Percentiles rank a stretch among this genome's conserved stretches.
phyloP scores from a whole-genome alignment of 2,329 filamentous ascomycete genomes.

The Fusarium sp. region DNA sequence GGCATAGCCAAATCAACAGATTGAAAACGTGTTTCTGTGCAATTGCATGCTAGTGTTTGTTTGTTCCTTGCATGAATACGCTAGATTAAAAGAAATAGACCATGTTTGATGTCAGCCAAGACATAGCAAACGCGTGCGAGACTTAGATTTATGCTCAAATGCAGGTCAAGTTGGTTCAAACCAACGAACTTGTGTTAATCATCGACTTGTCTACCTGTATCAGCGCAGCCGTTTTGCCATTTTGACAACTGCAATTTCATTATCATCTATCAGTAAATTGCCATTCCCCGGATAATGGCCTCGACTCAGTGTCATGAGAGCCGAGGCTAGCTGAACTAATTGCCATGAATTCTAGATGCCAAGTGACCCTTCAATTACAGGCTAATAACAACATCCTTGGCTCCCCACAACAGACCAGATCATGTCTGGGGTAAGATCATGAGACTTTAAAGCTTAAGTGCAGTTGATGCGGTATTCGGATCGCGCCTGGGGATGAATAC shows the following conservation, averaged over 20 bases:
- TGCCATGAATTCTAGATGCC: not conserved
- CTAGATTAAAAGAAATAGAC: not conserved
- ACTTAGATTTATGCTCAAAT: not conserved
- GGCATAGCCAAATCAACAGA: not conserved
- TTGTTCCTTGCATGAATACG: not conserved
- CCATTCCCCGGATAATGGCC: not conserved
- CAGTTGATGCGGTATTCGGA: not conserved
- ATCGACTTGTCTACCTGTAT: too few relatives aligned
- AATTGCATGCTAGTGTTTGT: not conserved
- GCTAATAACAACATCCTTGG: not conserved
- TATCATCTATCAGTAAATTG: not conserved
- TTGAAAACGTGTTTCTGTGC: not conserved
- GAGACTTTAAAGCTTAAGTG: not conserved
- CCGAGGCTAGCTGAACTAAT: not conserved
- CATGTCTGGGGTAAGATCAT: not conserved
- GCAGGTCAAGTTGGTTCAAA: not conserved
- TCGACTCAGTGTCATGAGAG: not conserved
- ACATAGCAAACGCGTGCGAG: not conserved
- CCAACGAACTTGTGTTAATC: too few relatives aligned
- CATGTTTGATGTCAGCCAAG: not conserved
- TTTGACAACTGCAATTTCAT: rapidly evolving
- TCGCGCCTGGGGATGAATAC: not conserved
- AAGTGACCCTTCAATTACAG: not conserved
- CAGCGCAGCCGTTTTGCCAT: rapidly evolving
- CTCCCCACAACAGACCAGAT: not conserved